A percentile compares a stretch with the other conserved stretches of the same genome.
These are phyloP conservation scores for Globisporangium paddicum DNA, from an alignment of 352 stramenopile species.

Conservation along the genomic window DNA sequence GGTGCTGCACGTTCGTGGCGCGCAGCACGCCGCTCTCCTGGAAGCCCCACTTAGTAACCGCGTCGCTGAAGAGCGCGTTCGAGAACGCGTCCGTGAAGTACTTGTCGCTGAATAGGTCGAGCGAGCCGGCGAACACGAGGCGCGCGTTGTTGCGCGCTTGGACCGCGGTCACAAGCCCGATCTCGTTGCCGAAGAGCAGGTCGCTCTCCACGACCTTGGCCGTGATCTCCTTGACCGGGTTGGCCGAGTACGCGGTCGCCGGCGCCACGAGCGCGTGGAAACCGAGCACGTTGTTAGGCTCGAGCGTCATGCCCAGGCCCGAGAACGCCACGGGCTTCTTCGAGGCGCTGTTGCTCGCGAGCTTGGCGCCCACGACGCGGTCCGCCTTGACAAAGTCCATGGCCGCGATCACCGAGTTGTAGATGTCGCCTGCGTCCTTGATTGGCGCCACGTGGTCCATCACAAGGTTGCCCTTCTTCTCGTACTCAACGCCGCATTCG, in stretches of 20 bases:
- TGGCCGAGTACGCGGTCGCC: conserved; percentile 76
- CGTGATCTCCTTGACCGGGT: conserved; percentile 69
- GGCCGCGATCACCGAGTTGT: conserved; percentile 72
- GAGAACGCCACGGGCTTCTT: conserved; percentile 74
- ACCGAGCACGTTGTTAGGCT: conserved; percentile 78
- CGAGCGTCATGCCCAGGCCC: conserved; percentile 78
- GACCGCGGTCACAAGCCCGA: conserved; percentile 79
- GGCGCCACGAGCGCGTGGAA: conserved; percentile 80
- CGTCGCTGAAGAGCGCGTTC: conserved; percentile 73
- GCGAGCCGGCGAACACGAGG: conserved; percentile 81
- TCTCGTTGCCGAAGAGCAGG: conserved; percentile 67
- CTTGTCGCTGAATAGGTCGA: conserved; percentile 88
- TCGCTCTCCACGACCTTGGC: conserved; percentile 53
- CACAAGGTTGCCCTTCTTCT: conserved; percentile 85
- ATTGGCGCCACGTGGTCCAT: conserved; percentile 85
- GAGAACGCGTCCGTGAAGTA: conserved; percentile 68
- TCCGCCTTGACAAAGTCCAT: conserved; percentile 65
- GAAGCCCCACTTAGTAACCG: conserved; percentile 83
- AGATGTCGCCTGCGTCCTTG: conserved; percentile 49
- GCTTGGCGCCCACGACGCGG: conserved; percentile 45
- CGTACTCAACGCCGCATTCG: conserved; percentile 85
- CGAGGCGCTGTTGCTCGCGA: conserved; percentile 31
- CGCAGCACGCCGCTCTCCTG: conserved; percentile 85
- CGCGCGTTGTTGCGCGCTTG: conserved; percentile 91
- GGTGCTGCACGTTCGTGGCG: conserved; percentile 85